Base-by-base conservation (phyloP, 2,329 filamentous ascomycete species). In the Didymella pinodella region DNA sequence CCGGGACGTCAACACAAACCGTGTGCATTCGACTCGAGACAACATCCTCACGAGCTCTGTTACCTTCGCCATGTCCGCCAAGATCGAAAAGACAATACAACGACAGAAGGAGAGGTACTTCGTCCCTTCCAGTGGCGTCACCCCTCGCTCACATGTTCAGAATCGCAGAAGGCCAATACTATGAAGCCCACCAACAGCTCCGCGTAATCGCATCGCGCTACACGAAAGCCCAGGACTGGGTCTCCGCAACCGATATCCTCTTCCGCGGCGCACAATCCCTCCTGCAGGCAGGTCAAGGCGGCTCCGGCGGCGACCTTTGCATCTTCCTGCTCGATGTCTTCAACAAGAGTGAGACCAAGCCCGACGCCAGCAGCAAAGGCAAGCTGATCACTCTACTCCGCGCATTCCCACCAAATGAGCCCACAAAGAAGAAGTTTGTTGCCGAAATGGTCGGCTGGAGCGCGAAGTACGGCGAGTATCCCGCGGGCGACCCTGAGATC, bases 111-210 rank as follows among this genome's bases (percentile, higher is more conserved):
- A 90, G 79, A 94, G 88, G 88, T 90, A 28, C 14, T 38, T 2
- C 1, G 2, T 2, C 8, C 14, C 12, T 18, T 16, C 11, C 25
- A 26, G 25, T 20, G n/a, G 5, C 28, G 34, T 4, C 32, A n/a
- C 31, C 16, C 20, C 22, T 41, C 47, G 61, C 54, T 44, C 32
- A 49, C 26, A 26, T 29, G 41, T 36, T 34, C 70, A 91, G 92
- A 79, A 97, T 97, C 78, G 84, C 87, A 67, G 92, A 96, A 78
- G 94, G 93, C 72, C 90, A 95, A 76, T 97, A 88, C 84, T 99
- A 99, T 82, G 95, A 99, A 85, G 95, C 95, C 58, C 94, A 98
- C 81, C 95, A 99, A 79, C 95, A 99, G 82, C 92, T 97, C 66
- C 92, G 95, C 63, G 93, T 97, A 54, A 94, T 97, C 68, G 93